A percentile compares a stretch with the other conserved stretches of the same genome.
phyloP scores from a whole-genome alignment of 768 basidiomycete species.

The Termitomyces sp. region DNA sequence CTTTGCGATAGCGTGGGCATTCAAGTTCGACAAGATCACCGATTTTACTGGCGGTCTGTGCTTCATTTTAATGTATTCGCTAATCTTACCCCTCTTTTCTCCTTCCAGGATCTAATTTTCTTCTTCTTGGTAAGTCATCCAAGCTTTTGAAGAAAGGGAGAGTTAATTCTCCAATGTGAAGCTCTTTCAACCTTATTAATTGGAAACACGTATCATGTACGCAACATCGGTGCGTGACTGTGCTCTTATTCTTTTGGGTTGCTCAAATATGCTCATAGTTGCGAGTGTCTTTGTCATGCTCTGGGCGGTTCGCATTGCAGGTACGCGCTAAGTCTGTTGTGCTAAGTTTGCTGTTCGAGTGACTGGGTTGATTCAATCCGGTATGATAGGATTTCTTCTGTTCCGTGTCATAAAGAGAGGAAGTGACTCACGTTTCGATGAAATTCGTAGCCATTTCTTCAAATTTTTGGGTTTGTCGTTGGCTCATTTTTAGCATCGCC shows the following conservation, averaged over 20 bases:
- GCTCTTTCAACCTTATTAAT: constrained; percentile 1
- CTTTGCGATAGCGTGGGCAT: constrained; percentile 65
- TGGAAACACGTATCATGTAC: not conserved
- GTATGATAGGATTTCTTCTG: constrained; percentile 1
- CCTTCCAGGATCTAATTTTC: constrained; percentile 1
- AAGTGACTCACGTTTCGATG: constrained; percentile 3
- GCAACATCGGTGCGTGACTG: not conserved
- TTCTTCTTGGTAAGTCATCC: not conserved
- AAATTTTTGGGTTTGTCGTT: constrained; percentile 2
- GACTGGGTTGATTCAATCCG: not conserved
- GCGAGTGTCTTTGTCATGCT: not conserved
- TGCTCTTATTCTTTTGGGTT: too few species aligned
- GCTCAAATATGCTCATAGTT: not conserved
- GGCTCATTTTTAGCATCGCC: not conserved
- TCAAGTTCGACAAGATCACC: constrained; percentile 74
- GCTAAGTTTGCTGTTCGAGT: too few species aligned
- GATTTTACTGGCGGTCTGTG: constrained; percentile 59
- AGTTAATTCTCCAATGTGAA: not conserved
- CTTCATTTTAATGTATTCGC: constrained; percentile 30
- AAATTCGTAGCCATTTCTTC: not conserved
- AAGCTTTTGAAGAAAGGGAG: not conserved
- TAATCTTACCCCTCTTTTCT: too few species aligned
- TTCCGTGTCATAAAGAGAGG: not conserved
- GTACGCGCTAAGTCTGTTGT: not conserved
- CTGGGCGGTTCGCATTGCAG: not conserved